Evolutionary conservation across 306 rosid genomes (phyloP), one percentile per base, ranked within the genome.

Genomic region (Lotus japonicus): DNA sequence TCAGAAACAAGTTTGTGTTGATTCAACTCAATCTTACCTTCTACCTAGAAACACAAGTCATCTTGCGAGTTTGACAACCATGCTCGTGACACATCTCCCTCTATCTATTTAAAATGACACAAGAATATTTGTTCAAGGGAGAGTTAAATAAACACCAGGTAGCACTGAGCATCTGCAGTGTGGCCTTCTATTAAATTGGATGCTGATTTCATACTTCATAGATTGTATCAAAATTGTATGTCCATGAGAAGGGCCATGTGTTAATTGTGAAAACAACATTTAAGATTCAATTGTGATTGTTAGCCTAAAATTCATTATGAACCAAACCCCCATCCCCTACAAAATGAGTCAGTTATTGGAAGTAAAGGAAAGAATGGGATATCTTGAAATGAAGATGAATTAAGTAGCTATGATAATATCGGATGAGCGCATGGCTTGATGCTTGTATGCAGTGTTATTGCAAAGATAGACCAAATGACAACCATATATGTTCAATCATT

Each of bases 221-320:
- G 31, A 18, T n/a, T 13, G 49, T 46, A 59, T 59, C 41, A 19
- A 14, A 58, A 6, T 76, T 31, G 17, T 52, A 55, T 69, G 71
- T 38, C 60, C 66, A 55, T 74, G 38, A n/a, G 28, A 15, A 45
- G 62, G 64, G 50, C 11, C 18, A 14, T 18, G 1, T 10, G 33
- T 50, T 52, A 48, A 51, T 43, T 58, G 11, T 41, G 64, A 41
- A 68, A 70, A 54, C 6, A 54, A 53, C 28, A 54, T 59, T 42
- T 42, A 51, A 51, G 51, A 60, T 61, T 12, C 2, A 51, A 43
- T 39, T 49, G 45, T 53, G 53, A n/a, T 58, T 58, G 74, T 48
- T 19, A 18, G 39, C 48, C 21, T 51, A 42, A 78, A 48, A 50
- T 71, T 35, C 43, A 14, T 51, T 77, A 17, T 77, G 50, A 36